These are phyloP conservation scores for Infundibulicybe gibba DNA, from an alignment of 768 basidiomycete species.

Conservation along the genomic window DNA sequence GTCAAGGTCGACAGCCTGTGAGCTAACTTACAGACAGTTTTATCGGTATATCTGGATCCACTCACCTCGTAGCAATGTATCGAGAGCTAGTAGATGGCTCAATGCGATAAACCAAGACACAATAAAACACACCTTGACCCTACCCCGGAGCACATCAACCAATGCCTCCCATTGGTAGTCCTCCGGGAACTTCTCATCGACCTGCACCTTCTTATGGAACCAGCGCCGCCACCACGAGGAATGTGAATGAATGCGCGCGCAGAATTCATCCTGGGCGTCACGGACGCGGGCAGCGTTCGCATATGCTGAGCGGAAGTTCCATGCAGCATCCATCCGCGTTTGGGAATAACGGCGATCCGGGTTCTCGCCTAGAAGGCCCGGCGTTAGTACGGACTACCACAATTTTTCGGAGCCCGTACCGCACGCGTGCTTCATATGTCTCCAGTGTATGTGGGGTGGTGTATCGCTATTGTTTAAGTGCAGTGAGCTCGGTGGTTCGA, in stretches of 20 bases:
- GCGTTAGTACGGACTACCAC: no score
- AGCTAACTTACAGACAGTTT: neutral
- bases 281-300: slow-evolving; percentile 63
- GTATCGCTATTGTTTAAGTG: slow-evolving; percentile 29
- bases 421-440: slow-evolving; percentile 84
- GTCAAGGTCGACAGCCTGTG: slow-evolving; percentile 65
- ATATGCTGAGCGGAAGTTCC: slow-evolving; percentile 73
- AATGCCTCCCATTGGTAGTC: slow-evolving; percentile 68
- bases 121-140: slow-evolving; percentile 53
- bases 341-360: slow-evolving; percentile 40
- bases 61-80: slow-evolving; percentile 41
- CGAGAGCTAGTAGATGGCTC: slow-evolving; percentile 20
- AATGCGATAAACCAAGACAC: no score
- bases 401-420: slow-evolving; percentile 17
- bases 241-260: slow-evolving; percentile 39
- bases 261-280: slow-evolving; percentile 66
- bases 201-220: neutral
- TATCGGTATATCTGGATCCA: neutral
- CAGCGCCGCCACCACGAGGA: slow-evolving; percentile 6
- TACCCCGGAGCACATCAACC: slow-evolving; percentile 68
- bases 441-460: slow-evolving; percentile 47
- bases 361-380: slow-evolving; percentile 45
- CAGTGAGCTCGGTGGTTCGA: slow-evolving; percentile 66
- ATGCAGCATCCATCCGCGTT: slow-evolving; percentile 59
- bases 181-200: slow-evolving; percentile 51